Evolutionary conservation across 495 filamentous ascomycete species (phyloP).

Genomic region (Penicillium coprophilum): DNA sequence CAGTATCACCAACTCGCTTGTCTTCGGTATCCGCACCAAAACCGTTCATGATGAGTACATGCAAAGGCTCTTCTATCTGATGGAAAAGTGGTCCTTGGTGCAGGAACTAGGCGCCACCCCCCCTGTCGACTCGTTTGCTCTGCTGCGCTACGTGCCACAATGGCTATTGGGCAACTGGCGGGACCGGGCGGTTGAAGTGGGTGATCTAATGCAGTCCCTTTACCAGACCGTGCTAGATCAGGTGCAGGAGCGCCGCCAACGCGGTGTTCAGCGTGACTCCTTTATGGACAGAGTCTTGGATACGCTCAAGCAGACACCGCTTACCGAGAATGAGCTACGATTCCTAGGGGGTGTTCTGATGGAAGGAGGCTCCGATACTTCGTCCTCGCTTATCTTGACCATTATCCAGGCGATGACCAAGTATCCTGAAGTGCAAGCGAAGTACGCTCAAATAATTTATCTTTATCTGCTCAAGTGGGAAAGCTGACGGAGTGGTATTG

Average conservation of each 20-base stretch:
- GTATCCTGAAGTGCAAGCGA: slow-evolving; percentile 6
- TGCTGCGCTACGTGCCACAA: slow-evolving; percentile 39
- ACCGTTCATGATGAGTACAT: background rate
- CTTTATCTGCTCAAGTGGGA: too few species aligned
- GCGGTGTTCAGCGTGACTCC: background rate
- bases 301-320: slow-evolving; percentile 29
- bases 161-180: slow-evolving; percentile 37
- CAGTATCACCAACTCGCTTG: slow-evolving; percentile 37
- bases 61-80: background rate
- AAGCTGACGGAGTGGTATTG: too few species aligned
- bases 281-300: background rate
- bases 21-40: slow-evolving; percentile 39
- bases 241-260: background rate
- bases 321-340: slow-evolving; percentile 7
- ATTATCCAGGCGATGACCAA: slow-evolving; percentile 4
- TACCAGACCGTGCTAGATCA: background rate
- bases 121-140: slow-evolving; percentile 47
- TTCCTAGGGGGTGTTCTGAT: slow-evolving; percentile 36
- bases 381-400: slow-evolving; percentile 21
- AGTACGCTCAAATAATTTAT: too few species aligned
- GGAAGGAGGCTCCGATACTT: slow-evolving; percentile 50
- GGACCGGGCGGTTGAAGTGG: too few species aligned
- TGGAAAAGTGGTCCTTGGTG: slow-evolving; percentile 22
- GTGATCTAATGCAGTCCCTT: too few species aligned
- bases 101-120: slow-evolving; percentile 45